A percentile compares a stretch with the other conserved stretches of the same genome.
Evolutionary conservation across 176 grass and related monocot species (phyloP).

Genomic region (Oryza punctata): DNA sequence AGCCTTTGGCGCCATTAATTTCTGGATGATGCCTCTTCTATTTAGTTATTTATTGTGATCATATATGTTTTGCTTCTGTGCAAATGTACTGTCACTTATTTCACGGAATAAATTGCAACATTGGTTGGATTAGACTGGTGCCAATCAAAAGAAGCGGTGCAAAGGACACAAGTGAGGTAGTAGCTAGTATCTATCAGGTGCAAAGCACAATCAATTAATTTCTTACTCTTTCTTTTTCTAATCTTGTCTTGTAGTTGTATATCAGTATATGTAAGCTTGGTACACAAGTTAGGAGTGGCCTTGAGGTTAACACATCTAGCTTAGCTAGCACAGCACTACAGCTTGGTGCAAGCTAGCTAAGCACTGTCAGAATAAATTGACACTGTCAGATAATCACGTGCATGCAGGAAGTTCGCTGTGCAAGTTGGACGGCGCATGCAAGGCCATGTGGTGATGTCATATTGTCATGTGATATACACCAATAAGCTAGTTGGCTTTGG

Average conservation of each 20-base stretch:
- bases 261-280: constrained; percentile 24
- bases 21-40: too few species aligned
- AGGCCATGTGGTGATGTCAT: constrained; percentile 19
- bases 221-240: background rate
- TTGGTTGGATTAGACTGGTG: background rate
- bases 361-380: background rate
- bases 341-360: constrained; percentile 37
- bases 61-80: background rate
- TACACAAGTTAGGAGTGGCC: constrained; percentile 32
- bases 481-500: background rate
- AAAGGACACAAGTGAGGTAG: too few species aligned
- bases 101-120: background rate
- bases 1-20: background rate
- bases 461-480: constrained; percentile 26
- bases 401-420: constrained; percentile 10
- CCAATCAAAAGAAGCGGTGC: background rate
- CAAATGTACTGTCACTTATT: background rate
- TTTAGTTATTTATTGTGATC: background rate
- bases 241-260: background rate
- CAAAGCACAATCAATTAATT: background rate
- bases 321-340: background rate
- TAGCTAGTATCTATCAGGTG: background rate
- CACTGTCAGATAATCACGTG: constrained; percentile 19
- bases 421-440: constrained; percentile 40
- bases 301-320: background rate